Evolutionary conservation across 768 basidiomycete species (phyloP).

Genomic region (Cystobasidium onofrii): DNA sequence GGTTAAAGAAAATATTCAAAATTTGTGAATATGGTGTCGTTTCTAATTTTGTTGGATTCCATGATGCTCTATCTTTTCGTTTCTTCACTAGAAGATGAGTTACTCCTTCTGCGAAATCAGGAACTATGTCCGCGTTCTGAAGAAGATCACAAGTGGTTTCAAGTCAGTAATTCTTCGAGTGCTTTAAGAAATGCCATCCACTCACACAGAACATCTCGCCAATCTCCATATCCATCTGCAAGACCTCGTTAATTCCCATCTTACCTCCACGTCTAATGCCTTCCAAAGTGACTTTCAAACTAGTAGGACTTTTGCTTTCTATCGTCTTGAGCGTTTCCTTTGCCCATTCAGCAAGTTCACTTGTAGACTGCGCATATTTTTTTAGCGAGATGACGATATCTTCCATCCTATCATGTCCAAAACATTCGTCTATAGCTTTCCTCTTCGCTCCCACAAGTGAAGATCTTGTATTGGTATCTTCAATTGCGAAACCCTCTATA

Average conservation of each 20-base stretch:
- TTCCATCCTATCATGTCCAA: conserved; percentile 62
- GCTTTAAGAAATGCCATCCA: conserved; percentile 39
- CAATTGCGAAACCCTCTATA: conserved; percentile 60
- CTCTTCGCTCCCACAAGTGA: conserved; percentile 55
- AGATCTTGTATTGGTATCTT: conserved; percentile 37
- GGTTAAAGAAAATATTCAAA: conserved; percentile 58
- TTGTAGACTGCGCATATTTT: conserved; percentile 35
- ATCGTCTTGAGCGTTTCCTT: conserved; percentile 58
- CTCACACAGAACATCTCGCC: conserved; percentile 86
- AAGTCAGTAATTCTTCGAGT: neutral
- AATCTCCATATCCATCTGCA: conserved; percentile 79
- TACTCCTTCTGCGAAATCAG: conserved; percentile 78
- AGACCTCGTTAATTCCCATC: conserved; percentile 57
- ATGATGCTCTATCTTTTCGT: conserved; percentile 43
- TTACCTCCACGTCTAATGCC: conserved; percentile 66
- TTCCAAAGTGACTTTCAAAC: conserved; percentile 75
- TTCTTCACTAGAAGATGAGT: conserved; percentile 57
- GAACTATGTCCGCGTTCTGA: conserved; percentile 62
- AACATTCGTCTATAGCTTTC: conserved; percentile 70
- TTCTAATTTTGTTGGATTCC: conserved; percentile 46
- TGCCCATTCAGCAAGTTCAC: conserved; percentile 65
- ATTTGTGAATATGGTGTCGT: conserved; percentile 57
- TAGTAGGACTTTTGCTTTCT: conserved; percentile 73
- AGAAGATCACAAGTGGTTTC: neutral
- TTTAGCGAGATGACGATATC: conserved; percentile 56